Base-by-base conservation (phyloP, 805 yeast species). In the Candida vaughaniae region DNA sequence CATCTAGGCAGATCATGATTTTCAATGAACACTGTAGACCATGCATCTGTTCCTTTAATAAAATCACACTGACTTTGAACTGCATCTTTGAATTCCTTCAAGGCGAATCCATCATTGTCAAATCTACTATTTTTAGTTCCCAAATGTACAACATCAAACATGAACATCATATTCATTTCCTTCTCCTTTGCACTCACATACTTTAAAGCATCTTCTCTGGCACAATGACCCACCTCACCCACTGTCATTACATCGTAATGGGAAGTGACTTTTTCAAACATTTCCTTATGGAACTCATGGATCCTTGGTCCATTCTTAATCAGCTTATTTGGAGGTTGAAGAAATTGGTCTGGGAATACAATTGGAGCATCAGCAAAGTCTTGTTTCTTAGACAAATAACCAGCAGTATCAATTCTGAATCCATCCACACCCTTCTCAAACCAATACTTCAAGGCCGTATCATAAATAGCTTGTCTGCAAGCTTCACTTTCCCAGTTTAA, bases 1-100 rank as follows among this genome's bases (percentile, higher is more conserved):
- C 71, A 60, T 50, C 82, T 64, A 9, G 81, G 73, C 48, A 74
- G 81, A 55, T 77, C 82, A 51, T 77, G 83, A 51, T 77, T 77
- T 53, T 77, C 82, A 39, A 71, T 52, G 55, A 69, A 76, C 14
- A 68, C 64, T 11, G 82, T 72, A 22, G 75, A 56, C 82, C 82
- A 77, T 12, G 77, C 78, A 45, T 77, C 82, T 12, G 76, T 67
- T 15, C 55, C 71, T 33, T 71, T 68, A 42, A 68, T 60, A 46
- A 70, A 71, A 6, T 51, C 52, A 39, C 62, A 54, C 48, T 61
- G 60, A 15, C 42, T 54, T 29, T 52, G 39, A 25, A 71, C 46
- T 6, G 73, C 69, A 20, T 60, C 52, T 48, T 74, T 74, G 50
- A 69, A 61, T 12, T 71, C 72, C 9, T 53, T 46, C 45, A 72